Conservation (phyloP, 139 green algal species). For the Chlorella sp. region DNA sequence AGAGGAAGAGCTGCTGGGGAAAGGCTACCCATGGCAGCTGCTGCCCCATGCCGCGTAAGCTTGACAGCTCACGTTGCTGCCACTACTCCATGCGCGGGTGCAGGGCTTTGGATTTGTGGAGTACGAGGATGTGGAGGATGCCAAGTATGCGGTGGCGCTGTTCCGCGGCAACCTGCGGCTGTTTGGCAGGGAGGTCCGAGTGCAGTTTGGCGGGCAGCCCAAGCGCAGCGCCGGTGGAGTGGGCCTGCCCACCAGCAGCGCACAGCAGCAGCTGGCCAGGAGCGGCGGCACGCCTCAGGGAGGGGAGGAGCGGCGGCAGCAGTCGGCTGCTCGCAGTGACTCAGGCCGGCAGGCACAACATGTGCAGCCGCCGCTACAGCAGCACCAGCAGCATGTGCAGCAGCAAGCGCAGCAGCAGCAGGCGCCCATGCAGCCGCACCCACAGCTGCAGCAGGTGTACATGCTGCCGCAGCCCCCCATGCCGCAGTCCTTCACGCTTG, state of each 20-base stretch:
- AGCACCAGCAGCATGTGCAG: neutral
- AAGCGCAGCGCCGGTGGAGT: neutral
- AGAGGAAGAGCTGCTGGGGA: no score
- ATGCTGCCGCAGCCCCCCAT: neutral
- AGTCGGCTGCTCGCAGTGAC: neutral
- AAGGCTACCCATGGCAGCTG: no score
- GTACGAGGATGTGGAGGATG: conserved; percentile 26
- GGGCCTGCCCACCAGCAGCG: neutral
- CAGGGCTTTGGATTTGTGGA: conserved; percentile 35
- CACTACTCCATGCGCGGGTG: no score
- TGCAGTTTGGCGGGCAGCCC: conserved; percentile 18
- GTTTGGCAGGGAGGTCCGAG: neutral
- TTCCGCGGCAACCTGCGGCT: conserved; percentile 20
- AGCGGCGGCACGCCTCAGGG: neutral
- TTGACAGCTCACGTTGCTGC: no score
- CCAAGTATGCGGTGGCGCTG: conserved; percentile 27
- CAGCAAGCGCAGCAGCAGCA: neutral
- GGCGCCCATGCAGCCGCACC: neutral
- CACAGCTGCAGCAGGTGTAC: neutral
- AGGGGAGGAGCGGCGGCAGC: no score
- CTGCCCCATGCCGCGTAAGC: no score
- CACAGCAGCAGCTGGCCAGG: neutral
- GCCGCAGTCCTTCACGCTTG: no score
- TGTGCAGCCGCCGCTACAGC: neutral
- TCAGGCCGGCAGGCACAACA: neutral